Percentiles rank a stretch among this genome's conserved stretches.
Evolutionary conservation across 805 yeast species (phyloP).

Genomic region (Wickerhamiella nectarea): DNA sequence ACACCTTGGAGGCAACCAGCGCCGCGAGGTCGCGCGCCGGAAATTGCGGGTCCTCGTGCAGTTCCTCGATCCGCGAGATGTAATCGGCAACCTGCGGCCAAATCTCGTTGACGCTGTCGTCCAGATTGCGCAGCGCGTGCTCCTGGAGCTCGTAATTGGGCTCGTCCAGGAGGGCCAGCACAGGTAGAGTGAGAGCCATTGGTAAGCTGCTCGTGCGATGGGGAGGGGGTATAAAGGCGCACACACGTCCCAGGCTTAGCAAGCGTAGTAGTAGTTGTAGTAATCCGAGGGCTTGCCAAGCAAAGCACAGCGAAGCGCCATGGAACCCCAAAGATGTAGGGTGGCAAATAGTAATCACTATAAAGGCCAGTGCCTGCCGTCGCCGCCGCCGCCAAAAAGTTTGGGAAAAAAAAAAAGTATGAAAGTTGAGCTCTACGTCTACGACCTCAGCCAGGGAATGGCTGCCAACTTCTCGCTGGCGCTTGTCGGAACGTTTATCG

Average conservation of each 20-base stretch:
- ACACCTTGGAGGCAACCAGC: slow-evolving; percentile 75
- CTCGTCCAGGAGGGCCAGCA: slow-evolving; percentile 78
- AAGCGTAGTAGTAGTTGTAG: too few species aligned
- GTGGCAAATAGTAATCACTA: too few species aligned
- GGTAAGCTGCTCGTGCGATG: not conserved
- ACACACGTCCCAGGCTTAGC: too few species aligned
- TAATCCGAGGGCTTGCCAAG: too few species aligned
- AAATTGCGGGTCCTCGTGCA: slow-evolving; percentile 73
- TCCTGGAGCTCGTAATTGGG: slow-evolving; percentile 61
- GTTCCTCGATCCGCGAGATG: slow-evolving; percentile 75
- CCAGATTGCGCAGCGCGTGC: slow-evolving; percentile 73
- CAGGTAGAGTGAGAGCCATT: slow-evolving; percentile 68
- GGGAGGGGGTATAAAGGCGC: too few species aligned
- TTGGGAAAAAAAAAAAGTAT: too few species aligned
- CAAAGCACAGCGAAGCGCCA: too few species aligned
- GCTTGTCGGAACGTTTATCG: slow-evolving; percentile 38
- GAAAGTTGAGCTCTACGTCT: slow-evolving; percentile 41
- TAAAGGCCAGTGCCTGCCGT: too few species aligned
- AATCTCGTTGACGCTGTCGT: slow-evolving; percentile 70
- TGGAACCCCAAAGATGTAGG: too few species aligned
- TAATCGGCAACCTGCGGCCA: slow-evolving; percentile 97
- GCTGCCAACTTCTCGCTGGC: slow-evolving; percentile 32
- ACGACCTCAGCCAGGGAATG: slow-evolving; percentile 49
- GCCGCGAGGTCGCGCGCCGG: slow-evolving; percentile 77
- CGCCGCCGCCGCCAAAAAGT: too few species aligned